These are phyloP conservation scores for Monosporascus sp. DNA, from an alignment of 2,329 filamentous ascomycete genomes.

Conservation along the genomic window DNA sequence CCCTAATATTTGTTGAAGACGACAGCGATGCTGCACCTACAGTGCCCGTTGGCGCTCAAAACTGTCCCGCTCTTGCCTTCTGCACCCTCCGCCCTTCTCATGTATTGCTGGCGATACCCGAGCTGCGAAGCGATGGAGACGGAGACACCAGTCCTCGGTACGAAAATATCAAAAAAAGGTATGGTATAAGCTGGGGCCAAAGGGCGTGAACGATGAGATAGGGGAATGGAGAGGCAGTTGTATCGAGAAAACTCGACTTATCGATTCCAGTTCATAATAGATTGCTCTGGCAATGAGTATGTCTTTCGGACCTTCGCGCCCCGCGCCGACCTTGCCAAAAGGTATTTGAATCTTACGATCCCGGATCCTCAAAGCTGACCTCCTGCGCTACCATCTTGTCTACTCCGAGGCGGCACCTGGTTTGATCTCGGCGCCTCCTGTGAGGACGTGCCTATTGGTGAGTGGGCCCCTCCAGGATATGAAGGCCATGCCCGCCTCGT, in stretches of 20 bases:
- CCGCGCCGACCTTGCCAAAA: constrained; percentile 16
- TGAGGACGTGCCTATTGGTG: constrained; percentile 17
- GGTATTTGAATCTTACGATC: constrained; percentile 14
- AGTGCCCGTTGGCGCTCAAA: too few species aligned
- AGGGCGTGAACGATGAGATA: constrained; percentile 25
- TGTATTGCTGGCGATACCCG: background rate
- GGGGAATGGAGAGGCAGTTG: constrained; percentile 26
- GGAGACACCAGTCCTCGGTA: background rate
- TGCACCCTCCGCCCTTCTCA: background rate
- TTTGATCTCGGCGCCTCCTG: constrained; percentile 9
- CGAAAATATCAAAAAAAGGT: constrained; percentile 25
- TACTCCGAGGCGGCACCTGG: constrained; percentile 10
- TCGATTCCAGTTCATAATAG: constrained; percentile 21
- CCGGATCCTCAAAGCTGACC: constrained; percentile 8
- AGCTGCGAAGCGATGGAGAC: background rate
- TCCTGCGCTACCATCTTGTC: constrained; percentile 9
- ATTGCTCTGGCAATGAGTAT: constrained; percentile 36
- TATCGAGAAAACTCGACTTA: constrained; percentile 20
- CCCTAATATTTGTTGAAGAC: background rate
- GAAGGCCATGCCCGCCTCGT: constrained; percentile 9
- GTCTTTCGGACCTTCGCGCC: constrained; percentile 56
- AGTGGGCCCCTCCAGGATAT: constrained; percentile 26
- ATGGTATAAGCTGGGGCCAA: constrained; percentile 34
- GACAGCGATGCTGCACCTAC: background rate
- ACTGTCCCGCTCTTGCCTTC: background rate